Conservation (phyloP, 148 eudicot species). For the Arctostaphylos glauca region DNA sequence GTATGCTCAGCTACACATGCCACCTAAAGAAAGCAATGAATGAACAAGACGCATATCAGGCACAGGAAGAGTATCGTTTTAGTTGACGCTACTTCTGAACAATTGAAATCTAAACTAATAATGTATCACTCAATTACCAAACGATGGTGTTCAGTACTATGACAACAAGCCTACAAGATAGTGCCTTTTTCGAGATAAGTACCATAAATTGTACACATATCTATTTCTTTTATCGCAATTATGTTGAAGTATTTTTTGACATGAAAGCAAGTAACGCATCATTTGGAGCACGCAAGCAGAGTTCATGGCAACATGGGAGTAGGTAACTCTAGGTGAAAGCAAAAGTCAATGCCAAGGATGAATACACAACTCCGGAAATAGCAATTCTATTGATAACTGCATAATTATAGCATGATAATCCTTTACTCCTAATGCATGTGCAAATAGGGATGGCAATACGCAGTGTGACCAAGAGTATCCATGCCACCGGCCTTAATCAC, state of each 20-base stretch:
- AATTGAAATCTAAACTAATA: not conserved
- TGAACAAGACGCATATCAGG: not conserved
- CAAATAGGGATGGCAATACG: not conserved
- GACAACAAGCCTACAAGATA: not conserved
- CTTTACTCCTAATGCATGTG: not conserved
- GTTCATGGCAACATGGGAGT: not conserved
- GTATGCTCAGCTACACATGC: not conserved
- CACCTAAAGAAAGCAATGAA: not conserved
- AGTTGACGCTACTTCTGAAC: not conserved
- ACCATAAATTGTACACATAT: not conserved
- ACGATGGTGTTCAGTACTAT: not conserved
- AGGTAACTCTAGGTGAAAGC: not conserved
- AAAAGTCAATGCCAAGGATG: not conserved
- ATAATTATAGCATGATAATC: not conserved
- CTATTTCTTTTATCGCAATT: not conserved
- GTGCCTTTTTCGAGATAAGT: not conserved
- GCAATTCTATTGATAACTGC: not conserved
- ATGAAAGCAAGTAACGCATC: not conserved
- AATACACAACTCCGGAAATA: not conserved
- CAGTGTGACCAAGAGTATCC: not conserved
- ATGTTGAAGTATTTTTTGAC: not conserved
- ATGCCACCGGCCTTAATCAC: not conserved
- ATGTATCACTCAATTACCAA: not conserved
- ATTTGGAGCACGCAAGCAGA: not conserved
- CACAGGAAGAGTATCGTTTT: not conserved